Base-by-base conservation (phyloP, 257 asterid species). In the Solanum arcanum region DNA sequence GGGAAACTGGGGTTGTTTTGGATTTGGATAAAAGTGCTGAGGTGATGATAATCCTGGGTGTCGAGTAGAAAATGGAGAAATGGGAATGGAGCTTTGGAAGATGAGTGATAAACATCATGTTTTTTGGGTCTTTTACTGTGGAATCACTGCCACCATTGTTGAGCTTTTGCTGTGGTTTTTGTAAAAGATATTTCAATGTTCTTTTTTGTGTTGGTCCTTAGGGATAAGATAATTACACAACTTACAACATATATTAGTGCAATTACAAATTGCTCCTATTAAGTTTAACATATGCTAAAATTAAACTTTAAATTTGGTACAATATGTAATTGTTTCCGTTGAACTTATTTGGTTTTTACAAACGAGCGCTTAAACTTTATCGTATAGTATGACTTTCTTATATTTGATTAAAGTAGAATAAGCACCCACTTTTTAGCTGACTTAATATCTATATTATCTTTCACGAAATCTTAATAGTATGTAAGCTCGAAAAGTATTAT, bases 81-180 rank as follows among this genome's bases (percentile, higher is more conserved):
- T 84, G 87, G 72, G 83, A 77, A 64, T 75, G 88, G 87, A 89
- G 82, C 69, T 88, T 89, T 60, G 91, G 88, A 39, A 91, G 86
- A 87, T 86, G 87, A 73, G 56, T 11, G 90, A 89, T 82, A 35
- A 89, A 83, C 93, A 91, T 91, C 39, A 49, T 81, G 85, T 47
- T 80, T 49, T 78, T 80, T 29, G 68, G 27, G 59, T 77, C 35
- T 44, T 7, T 37, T 25, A 78, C 15, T 2, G 25, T 46, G 37
- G 35, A 77, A 7, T 4, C 25, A 5, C 27, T 78, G 84, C 27
- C 41, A 78, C 66, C 62, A 44, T 44, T 12, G 39, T 78, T 2
- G 42, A 14, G 66, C 16, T 47, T 78, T 46, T 46, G 84, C 41
- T 46, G 84, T 27, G 66, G 66, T 78, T 46, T 44, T 46, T 44